phyloP scores from a whole-genome alignment of 768 basidiomycete species.

The Cystofilobasidium capitatum region DNA sequence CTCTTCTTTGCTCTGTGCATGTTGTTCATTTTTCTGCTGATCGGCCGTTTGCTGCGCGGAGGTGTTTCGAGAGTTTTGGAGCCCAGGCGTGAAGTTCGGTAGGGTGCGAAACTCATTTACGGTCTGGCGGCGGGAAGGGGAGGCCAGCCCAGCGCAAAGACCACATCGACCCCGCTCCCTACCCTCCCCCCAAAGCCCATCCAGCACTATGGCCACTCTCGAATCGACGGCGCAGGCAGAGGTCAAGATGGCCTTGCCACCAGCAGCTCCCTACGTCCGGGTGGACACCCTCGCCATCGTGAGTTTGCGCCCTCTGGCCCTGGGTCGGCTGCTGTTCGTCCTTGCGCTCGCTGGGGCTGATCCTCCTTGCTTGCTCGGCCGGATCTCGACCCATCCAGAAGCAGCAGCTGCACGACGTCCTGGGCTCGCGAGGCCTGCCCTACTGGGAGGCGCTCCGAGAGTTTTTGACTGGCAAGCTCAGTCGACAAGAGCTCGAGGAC shows the following conservation, averaged over 20 bases:
- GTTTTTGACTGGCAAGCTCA: constrained; percentile 23
- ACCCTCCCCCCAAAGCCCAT: background rate
- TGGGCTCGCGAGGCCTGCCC: constrained; percentile 24
- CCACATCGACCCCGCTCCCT: background rate
- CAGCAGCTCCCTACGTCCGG: background rate
- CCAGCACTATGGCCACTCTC: background rate
- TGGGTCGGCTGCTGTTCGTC: background rate
- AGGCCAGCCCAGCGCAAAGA: no score
- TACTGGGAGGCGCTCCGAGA: constrained; percentile 22
- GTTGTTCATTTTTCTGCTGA: background rate
- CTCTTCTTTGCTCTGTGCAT: background rate
- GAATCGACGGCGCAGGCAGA: background rate
- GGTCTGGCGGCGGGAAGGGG: background rate
- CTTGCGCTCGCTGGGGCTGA: background rate
- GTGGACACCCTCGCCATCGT: constrained; percentile 24
- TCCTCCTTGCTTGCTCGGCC: background rate
- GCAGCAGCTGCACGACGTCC: constrained; percentile 23
- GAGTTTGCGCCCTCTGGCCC: background rate
- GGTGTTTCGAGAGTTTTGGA: no score
- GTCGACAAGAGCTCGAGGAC: constrained; percentile 24
- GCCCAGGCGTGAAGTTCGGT: background rate
- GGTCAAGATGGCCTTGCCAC: background rate
- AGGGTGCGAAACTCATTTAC: constrained; percentile 4
- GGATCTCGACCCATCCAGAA: constrained; percentile 13
- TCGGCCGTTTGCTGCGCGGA: no score